Percentiles rank a stretch among this genome's conserved stretches.
Conservation (phyloP, 225 moss, liverwort and hornwort genomes). For the Ulota crispa region DNA sequence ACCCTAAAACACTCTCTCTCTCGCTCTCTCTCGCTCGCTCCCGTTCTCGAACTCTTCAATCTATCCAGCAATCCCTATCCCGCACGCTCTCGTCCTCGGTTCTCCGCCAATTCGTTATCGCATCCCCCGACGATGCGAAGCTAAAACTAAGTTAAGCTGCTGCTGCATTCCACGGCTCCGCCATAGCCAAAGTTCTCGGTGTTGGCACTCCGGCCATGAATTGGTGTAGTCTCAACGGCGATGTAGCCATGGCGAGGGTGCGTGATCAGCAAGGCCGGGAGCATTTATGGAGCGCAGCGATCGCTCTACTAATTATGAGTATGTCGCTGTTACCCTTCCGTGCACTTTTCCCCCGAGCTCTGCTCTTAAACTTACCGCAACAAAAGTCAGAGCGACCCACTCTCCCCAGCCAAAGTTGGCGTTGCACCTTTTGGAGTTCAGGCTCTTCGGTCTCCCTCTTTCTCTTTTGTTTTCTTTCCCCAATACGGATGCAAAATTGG, state of each 20-base stretch:
- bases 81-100: not conserved
- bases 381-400: slow-evolving; percentile 18
- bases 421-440: slow-evolving; percentile 26
- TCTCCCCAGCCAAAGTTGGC: slow-evolving; percentile 6
- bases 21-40: not conserved
- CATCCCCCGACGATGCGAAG: not conserved
- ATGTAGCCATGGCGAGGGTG: not conserved
- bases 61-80: not conserved
- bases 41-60: too few species aligned
- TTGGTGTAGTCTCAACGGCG: not conserved
- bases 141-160: not conserved
- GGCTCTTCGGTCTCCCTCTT: not conserved
- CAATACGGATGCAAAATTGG: not conserved
- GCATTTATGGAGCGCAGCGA: slow-evolving; percentile 1
- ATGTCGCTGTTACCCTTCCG: not conserved
- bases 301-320: not conserved
- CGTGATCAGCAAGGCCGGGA: not conserved
- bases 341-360: slow-evolving; percentile 15
- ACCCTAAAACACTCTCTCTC: slow-evolving; percentile 19
- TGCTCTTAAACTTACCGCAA: not conserved
- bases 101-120: not conserved
- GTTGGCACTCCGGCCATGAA: not conserved
- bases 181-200: not conserved
- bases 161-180: not conserved
- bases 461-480: not conserved